Evolutionary conservation across 1,139 yeast species (phyloP).

Genomic region (Lodderomyces metapsilosis): DNA sequence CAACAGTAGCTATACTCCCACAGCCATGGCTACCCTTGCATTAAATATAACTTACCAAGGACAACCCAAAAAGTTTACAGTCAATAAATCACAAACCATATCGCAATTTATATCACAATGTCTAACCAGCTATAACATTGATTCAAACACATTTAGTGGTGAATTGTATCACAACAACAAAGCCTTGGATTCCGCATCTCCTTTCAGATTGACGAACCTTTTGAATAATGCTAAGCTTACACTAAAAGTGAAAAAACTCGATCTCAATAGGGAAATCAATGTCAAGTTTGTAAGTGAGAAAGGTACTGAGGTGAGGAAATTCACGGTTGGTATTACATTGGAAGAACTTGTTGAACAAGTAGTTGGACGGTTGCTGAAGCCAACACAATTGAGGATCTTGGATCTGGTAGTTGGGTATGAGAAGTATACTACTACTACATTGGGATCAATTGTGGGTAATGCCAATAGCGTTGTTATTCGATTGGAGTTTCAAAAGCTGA

Average conservation of each 20-base stretch:
- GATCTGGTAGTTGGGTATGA: slow-evolving; percentile 12
- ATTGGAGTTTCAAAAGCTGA: slow-evolving; percentile 17
- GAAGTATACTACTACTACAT: slow-evolving; percentile 11
- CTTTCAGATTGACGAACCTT: slow-evolving; percentile 34
- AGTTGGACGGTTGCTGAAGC: slow-evolving; percentile 8
- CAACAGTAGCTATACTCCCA: slow-evolving; percentile 5
- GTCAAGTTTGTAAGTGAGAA: slow-evolving; percentile 23
- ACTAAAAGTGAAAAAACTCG: slow-evolving; percentile 17
- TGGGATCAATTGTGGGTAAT: slow-evolving; percentile 18
- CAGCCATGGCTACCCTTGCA: slow-evolving; percentile 23
- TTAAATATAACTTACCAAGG: slow-evolving; percentile 23
- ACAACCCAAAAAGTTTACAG: slow-evolving; percentile 25
- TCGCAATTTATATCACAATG: slow-evolving; percentile 27
- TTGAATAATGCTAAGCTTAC: slow-evolving; percentile 32
- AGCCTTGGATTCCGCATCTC: slow-evolving; percentile 30
- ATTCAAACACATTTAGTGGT: slow-evolving; percentile 19
- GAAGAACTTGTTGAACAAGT: slow-evolving; percentile 15
- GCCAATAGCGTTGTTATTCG: slow-evolving; percentile 21
- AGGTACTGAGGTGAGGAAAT: slow-evolving; percentile 10
- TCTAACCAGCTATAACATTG: slow-evolving; percentile 9
- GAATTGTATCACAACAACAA: slow-evolving; percentile 29
- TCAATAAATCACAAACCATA: slow-evolving; percentile 25
- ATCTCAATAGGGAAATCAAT: slow-evolving; percentile 19
- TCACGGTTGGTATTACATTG: slow-evolving; percentile 13
- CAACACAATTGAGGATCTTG: slow-evolving; percentile 12